A percentile compares a stretch with the other conserved stretches of the same genome.
phyloP scores from a whole-genome alignment of 176 grass and related monocot genomes.

The Zea mays region Zm-B73-REFERENCE-NAM-5.0 NC_050101.1:42306501-42307000 shows the following conservation, averaged over 20 bases:
- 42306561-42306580: slow-evolving; percentile 61
- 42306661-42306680: neutral
- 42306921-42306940: neutral
- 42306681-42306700: slow-evolving; percentile 63
- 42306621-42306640: neutral
- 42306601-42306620: neutral
- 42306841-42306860: neutral
- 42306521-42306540: slow-evolving; percentile 75
- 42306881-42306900: neutral
- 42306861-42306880: too few relatives aligned
- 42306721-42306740: slow-evolving; percentile 86
- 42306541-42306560: slow-evolving; percentile 56
- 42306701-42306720: slow-evolving; percentile 79
- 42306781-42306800: slow-evolving; percentile 2
- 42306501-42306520: slow-evolving; percentile 46
- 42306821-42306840: neutral
- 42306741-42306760: slow-evolving; percentile 73
- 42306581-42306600: neutral
- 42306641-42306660: neutral
- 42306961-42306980: neutral
- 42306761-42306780: slow-evolving; percentile 82
- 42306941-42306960: neutral
- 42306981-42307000: neutral
- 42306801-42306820: neutral
- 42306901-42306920: too few relatives aligned